Base-by-base conservation (phyloP, 306 rosid genomes). In the Cucumis melo region DNA sequence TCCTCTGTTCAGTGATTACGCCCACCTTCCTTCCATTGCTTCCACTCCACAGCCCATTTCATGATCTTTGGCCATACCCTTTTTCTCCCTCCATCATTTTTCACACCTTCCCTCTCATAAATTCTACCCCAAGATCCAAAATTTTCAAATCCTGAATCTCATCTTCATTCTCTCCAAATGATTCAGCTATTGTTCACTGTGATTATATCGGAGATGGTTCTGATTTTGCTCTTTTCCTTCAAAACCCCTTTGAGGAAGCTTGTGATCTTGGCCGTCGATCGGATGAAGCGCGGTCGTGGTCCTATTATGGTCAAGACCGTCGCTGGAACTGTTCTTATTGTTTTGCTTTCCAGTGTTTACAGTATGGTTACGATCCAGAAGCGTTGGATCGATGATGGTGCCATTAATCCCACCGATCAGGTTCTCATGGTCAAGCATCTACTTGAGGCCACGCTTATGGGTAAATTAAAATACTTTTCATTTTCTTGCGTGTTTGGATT, bases 391-490 rank as follows among this genome's bases (percentile, higher is more conserved):
- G 92, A 87, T 20, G 92, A 84, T 17, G 95, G 67, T 41, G 80
- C 73, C 44, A 56, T 73, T 44, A 92, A 84, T 78, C 97, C 96
- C 34, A 94, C 99, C 84, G 96, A 94, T 94, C 98, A 94, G 90
- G 86, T 94, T 83, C 98, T 94, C 73, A 81, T 94, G 96, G 89
- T 88, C 75, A 88, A 85, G 59, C 93, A 87, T 62, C 90, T 90
- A 65, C 96, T 94, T 14, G 96, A 94, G 84, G 88, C 93, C 64
- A 94, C 99, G 53, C 92, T 92, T 20, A 85, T 92, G 96, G 99
- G 99, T 94, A 85, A 78, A 78, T 16, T 20, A 3, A 60, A 39
- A 27, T 2, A 62, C 14, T 61, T 65, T 73, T 6, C 12, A 21
- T 15, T 60, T 36, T 36, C 74, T 42, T 57, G 16, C 62, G 8